phyloP scores from a whole-genome alignment of 2,329 filamentous ascomycete genomes.

The Drechslera avenae region DNA sequence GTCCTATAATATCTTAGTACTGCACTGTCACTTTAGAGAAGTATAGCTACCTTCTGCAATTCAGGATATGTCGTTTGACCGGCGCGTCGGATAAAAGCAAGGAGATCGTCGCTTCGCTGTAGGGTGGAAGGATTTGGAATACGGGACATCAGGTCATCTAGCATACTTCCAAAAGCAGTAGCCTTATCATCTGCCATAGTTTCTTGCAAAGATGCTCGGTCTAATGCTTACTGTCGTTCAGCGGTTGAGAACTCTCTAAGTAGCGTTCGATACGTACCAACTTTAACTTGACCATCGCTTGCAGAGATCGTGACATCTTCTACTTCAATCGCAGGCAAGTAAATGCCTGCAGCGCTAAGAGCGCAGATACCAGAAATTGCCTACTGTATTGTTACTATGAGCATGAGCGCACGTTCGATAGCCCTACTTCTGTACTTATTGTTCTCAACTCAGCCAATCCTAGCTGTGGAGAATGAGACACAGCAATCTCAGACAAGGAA shows the following conservation, averaged over 20 bases:
- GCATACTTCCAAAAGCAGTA: conserved; percentile 3
- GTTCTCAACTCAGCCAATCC: conserved; percentile 12
- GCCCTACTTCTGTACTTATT: conserved; percentile 17
- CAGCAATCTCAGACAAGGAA: conserved; percentile 15
- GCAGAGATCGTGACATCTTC: conserved; percentile 14
- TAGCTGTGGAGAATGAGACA: conserved; percentile 11
- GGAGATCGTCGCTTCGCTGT: conserved; percentile 6
- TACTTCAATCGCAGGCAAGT: conserved; percentile 3
- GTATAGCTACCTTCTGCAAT: conserved; percentile 11
- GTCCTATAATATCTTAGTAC: conserved; percentile 8
- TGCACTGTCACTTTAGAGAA: neutral
- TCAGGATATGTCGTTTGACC: conserved; percentile 10
- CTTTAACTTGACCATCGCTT: conserved; percentile 15
- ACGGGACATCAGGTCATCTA: conserved; percentile 4
- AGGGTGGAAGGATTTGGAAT: neutral
- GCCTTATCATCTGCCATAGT: neutral
- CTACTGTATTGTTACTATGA: neutral
- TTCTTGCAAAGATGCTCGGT: neutral
- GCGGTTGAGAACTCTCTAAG: neutral
- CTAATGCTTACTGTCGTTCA: conserved; percentile 9
- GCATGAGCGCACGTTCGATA: neutral
- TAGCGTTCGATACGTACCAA: conserved; percentile 9
- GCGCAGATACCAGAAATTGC: conserved; percentile 9
- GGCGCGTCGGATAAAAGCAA: conserved; percentile 5
- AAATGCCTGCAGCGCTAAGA: conserved; percentile 6